Base-by-base conservation (phyloP, 805 yeast species). In the Starmerella ratchasimensis region DNA sequence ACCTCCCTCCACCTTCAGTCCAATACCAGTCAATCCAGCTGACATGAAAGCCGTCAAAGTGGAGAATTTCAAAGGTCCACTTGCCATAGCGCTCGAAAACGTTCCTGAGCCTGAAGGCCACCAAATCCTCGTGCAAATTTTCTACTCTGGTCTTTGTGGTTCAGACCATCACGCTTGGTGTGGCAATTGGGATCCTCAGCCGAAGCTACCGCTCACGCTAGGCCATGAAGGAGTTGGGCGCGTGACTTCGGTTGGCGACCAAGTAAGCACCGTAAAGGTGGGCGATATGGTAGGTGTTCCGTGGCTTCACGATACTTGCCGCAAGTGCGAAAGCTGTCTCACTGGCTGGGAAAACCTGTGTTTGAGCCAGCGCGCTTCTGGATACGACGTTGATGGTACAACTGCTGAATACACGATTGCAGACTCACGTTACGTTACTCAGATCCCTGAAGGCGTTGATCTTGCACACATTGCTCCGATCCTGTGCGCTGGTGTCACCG, bases 351-450 rank as follows among this genome's bases (percentile, higher is more conserved):
- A 74, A 56, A 64, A 76, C 42, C 69, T 67, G 56, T 74, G 80
- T 64, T 60, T 61, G 17, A 43, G 48, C 14, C 73, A 72, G 13
- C 73, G 65, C 41, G 59, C 69, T 42, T 68, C 72, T 10, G 76
- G 76, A 46, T 69, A 68, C 57, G 67, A 72, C 11, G 72, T 67
- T 44, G 73, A 69, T 47, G 76, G 61, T 49, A 69, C 78, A 38
- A 73, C 71, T 73, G 76, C 72, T 59, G 71, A 73, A 54, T 73
- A 72, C 56, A 76, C 74, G 31, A 71, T 76, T 40, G 78, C 76
- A 34, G 74, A 71, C 52, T 74, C 76, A 32, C 68, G 69, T 28
- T 77, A 73, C 56, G 75, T 77, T 39, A 76, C 77, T 36, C 63
- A 60, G 45, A 68, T 73, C 45, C 75, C 78, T 41, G 49, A 55